These are phyloP conservation scores for Citrullus mucosospermus DNA, from an alignment of 306 rosid species.

Conservation along the genomic window DNA sequence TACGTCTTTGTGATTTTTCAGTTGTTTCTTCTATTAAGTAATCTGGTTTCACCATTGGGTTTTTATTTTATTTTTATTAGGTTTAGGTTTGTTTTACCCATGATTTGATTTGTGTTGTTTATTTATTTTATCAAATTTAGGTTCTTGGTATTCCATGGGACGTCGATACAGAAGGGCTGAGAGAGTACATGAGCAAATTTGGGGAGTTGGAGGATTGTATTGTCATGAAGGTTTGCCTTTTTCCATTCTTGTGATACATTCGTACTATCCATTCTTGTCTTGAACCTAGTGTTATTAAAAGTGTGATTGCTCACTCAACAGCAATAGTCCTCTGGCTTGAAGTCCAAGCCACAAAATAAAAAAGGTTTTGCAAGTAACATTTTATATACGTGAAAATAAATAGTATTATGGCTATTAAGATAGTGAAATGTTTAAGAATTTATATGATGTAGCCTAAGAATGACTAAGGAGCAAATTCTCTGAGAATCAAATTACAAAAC, in stretches of 20 bases:
- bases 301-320: not conserved
- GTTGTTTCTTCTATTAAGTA: not conserved
- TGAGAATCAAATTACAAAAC: too few species aligned
- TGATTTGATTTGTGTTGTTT: not conserved
- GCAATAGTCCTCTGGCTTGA: not conserved
- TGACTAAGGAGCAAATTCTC: too few species aligned
- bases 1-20: not conserved
- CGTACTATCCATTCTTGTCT: not conserved
- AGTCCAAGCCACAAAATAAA: not conserved
- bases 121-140: conserved; percentile 18
- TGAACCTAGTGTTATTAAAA: not conserved
- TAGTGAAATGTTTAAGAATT: not conserved
- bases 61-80: not conserved
- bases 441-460: not conserved
- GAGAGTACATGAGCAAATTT: conserved; percentile 69
- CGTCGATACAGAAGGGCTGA: conserved; percentile 66
- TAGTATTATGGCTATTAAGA: not conserved
- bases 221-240: conserved; percentile 66
- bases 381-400: not conserved
- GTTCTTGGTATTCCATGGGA: conserved; percentile 84
- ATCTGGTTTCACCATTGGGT: not conserved
- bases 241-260: not conserved
- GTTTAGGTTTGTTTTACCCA: not conserved
- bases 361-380: not conserved
- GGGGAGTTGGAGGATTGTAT: conserved; percentile 83